phyloP scores from a whole-genome alignment of 257 asterid genomes.

The Solanum ahanhuiri region DNA sequence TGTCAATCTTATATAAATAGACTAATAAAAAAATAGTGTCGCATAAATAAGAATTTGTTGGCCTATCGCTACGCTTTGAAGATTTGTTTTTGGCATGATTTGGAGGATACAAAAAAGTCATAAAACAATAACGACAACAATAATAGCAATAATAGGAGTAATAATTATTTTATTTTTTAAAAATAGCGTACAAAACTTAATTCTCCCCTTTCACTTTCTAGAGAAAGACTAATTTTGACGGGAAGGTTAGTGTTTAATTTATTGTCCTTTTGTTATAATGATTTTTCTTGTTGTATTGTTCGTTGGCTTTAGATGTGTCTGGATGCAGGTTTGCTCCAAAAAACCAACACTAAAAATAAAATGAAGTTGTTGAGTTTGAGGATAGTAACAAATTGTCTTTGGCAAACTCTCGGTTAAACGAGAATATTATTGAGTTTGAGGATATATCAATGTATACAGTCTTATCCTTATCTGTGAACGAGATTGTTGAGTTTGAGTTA shows the following conservation, averaged over 20 bases:
- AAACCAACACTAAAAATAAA: no score
- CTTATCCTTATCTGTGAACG: no score
- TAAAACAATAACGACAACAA: no score
- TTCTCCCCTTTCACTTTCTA: background rate
- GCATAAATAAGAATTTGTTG: no score
- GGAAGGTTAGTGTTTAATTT: background rate
- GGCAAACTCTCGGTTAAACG: accelerated
- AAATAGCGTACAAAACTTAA: background rate
- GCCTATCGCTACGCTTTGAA: no score
- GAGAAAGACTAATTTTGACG: background rate
- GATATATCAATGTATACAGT: no score
- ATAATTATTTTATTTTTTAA: no score
- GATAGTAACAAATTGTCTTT: background rate
- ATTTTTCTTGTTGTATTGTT: background rate
- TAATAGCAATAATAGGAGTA: no score
- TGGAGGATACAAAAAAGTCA: no score
- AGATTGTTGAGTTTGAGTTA: accelerated
- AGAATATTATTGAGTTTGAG: background rate
- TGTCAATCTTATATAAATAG: no score
- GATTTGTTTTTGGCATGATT: no score
- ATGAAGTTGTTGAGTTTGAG: background rate
- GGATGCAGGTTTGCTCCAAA: background rate
- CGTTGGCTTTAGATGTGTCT: background rate
- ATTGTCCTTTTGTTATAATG: background rate
- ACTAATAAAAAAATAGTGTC: no score